These are phyloP conservation scores for Paramecium primaurelia DNA, from an alignment of 73 alveolate species.

Conservation along the genomic window DNA sequence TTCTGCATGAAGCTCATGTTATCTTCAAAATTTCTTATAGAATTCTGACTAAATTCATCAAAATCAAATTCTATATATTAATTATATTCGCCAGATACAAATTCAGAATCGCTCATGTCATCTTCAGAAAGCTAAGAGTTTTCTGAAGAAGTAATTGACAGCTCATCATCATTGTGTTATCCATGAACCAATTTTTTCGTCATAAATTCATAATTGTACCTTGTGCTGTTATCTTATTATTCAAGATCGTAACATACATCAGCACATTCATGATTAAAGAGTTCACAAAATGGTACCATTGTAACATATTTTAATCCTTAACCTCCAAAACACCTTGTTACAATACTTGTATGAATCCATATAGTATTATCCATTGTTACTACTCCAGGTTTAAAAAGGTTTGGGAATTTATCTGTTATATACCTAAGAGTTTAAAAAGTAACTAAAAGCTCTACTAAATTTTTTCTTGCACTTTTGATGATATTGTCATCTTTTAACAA, in stretches of 20 bases:
- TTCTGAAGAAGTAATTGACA: not conserved
- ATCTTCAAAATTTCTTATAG: not conserved
- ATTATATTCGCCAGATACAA: not conserved
- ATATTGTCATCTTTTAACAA: not conserved
- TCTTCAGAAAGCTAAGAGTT: not conserved
- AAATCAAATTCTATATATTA: not conserved
- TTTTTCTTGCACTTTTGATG: not conserved
- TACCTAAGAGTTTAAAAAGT: not conserved
- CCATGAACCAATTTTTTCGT: not conserved
- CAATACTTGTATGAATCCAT: constrained; percentile 52
- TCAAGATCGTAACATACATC: constrained; percentile 6
- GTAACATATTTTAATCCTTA: constrained; percentile 15
- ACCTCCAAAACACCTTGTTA: constrained; percentile 52
- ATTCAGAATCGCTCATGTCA: not conserved
- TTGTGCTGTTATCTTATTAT: not conserved
- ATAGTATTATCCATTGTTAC: constrained; percentile 36
- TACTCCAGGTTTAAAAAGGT: not conserved
- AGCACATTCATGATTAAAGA: constrained; percentile 56
- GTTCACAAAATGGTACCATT: constrained; percentile 55
- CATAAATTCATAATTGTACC: not conserved
- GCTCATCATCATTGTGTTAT: not conserved
- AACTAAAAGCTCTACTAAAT: not conserved
- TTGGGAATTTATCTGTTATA: not conserved
- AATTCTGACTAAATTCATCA: not conserved
- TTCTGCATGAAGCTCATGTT: too few species aligned